Conservation (phyloP, 305 asterid genomes). For the Fraxinus angustifolia region DNA sequence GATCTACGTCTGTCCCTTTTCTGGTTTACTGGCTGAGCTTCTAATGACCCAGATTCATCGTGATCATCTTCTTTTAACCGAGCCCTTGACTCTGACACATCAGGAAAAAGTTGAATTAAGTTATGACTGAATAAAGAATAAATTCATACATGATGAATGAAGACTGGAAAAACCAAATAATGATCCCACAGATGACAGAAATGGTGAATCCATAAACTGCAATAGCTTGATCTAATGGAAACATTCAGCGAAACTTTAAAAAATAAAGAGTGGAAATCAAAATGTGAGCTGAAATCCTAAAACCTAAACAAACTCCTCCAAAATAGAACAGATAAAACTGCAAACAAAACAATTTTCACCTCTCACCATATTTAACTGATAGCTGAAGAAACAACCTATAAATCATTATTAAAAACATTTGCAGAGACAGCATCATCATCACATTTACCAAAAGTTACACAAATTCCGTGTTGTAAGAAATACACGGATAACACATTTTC, state of each 20-base stretch:
- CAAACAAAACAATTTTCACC: conserved; percentile 11
- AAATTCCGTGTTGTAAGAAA: conserved; percentile 1
- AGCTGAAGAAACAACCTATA: conserved; percentile 14
- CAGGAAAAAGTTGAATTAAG: conserved; percentile 17
- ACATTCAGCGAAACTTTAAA: background rate
- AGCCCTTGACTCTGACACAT: conserved; percentile 45
- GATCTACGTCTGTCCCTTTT: conserved; percentile 53
- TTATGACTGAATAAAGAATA: background rate
- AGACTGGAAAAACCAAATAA: conserved; percentile 13
- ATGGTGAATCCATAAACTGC: background rate
- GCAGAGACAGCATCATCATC: conserved; percentile 10
- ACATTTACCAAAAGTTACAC: conserved; percentile 10
- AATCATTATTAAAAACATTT: conserved; percentile 4
- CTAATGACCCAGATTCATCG: conserved; percentile 64
- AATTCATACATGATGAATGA: conserved; percentile 20
- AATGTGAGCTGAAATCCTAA: background rate
- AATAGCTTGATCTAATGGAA: conserved; percentile 14
- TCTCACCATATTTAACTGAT: conserved; percentile 16
- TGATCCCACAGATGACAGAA: background rate
- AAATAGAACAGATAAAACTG: conserved; percentile 14
- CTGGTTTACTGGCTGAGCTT: conserved; percentile 44
- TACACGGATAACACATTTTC: background rate
- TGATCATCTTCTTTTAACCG: conserved; percentile 45
- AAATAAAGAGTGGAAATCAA: conserved; percentile 6
- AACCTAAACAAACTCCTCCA: conserved; percentile 7